Evolutionary conservation across 2,329 filamentous ascomycete genomes (phyloP).

Genomic region (Didymella glomerata): DNA sequence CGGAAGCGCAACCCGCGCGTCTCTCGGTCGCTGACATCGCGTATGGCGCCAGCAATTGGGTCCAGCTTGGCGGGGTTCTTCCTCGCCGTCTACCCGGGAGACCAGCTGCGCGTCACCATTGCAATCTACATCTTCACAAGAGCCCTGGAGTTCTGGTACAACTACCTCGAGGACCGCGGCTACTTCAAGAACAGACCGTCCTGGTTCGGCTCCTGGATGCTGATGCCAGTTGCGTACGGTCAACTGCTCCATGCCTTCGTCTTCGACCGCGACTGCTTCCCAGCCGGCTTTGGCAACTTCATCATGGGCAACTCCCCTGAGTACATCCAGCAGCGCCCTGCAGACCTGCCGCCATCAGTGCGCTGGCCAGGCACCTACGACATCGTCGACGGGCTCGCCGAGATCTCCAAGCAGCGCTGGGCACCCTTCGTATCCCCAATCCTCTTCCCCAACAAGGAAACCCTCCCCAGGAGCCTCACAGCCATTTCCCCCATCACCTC

Average conservation of each 20-base stretch:
- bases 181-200: slow-evolving; percentile 74
- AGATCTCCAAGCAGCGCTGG: slow-evolving; percentile 84
- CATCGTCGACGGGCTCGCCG: slow-evolving; percentile 80
- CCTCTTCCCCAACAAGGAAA: slow-evolving; percentile 75
- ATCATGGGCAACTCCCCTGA: slow-evolving; percentile 75
- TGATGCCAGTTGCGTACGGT: slow-evolving; percentile 60
- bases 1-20: slow-evolving; percentile 82
- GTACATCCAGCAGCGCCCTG: slow-evolving; percentile 79
- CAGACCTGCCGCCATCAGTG: slow-evolving; percentile 69
- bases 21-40: slow-evolving; percentile 77
- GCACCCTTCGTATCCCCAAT: slow-evolving; percentile 89
- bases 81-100: slow-evolving; percentile 76
- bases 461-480: slow-evolving; percentile 71
- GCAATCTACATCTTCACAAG: slow-evolving; percentile 84
- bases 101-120: slow-evolving; percentile 77
- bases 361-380: slow-evolving; percentile 79
- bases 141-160: slow-evolving; percentile 86
- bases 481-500: slow-evolving; percentile 80
- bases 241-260: slow-evolving; percentile 62
- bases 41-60: slow-evolving; percentile 86
- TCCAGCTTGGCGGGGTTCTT: slow-evolving; percentile 86
- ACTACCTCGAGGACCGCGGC: slow-evolving; percentile 76
- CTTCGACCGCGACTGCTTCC: slow-evolving; percentile 62
- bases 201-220: slow-evolving; percentile 63
- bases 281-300: slow-evolving; percentile 68